Conservation (phyloP, 1,284 basidiomycete genomes). For the Cryptococcus depauperatus region DNA sequence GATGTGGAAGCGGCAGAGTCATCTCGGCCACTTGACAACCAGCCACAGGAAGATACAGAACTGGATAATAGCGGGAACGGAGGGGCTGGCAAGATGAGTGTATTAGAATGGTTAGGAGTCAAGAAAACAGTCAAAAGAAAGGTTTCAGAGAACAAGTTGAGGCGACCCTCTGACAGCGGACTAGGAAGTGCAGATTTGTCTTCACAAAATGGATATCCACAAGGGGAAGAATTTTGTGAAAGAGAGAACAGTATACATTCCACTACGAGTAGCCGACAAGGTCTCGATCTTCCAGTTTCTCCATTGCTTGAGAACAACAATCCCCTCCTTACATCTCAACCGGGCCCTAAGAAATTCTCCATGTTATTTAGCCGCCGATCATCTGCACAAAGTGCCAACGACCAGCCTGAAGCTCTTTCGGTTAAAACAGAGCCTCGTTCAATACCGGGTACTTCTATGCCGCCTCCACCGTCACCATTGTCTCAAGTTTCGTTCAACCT, state of each 20-base stretch:
- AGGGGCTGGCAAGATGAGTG: slow-evolving; percentile 14
- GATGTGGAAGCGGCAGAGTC: slow-evolving; percentile 1
- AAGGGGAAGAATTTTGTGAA: too few species aligned
- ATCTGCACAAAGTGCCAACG: slow-evolving; percentile 11
- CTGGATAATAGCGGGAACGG: slow-evolving; percentile 2
- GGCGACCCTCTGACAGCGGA: not conserved
- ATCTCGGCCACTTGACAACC: not conserved
- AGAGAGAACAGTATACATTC: not conserved
- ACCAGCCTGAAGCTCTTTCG: too few species aligned
- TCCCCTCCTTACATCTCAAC: slow-evolving; percentile 7
- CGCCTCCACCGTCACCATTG: slow-evolving; percentile 4
- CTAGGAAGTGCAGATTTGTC: not conserved
- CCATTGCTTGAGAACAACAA: too few species aligned
- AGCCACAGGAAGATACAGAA: not conserved
- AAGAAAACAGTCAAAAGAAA: slow-evolving; percentile 29
- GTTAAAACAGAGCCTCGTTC: slow-evolving; percentile 5
- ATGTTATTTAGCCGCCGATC: slow-evolving; percentile 19
- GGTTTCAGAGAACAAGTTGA: slow-evolving; percentile 25
- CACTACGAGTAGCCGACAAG: not conserved
- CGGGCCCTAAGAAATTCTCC: slow-evolving; percentile 7
- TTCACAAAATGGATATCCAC: too few species aligned
- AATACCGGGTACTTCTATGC: slow-evolving; percentile 1
- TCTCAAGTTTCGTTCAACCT: slow-evolving; percentile 22
- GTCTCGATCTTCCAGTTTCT: too few species aligned
- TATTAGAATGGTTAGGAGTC: slow-evolving; percentile 39